Base-by-base conservation (phyloP, 805 yeast species). In the Cyberlindnera amylophila region DNA sequence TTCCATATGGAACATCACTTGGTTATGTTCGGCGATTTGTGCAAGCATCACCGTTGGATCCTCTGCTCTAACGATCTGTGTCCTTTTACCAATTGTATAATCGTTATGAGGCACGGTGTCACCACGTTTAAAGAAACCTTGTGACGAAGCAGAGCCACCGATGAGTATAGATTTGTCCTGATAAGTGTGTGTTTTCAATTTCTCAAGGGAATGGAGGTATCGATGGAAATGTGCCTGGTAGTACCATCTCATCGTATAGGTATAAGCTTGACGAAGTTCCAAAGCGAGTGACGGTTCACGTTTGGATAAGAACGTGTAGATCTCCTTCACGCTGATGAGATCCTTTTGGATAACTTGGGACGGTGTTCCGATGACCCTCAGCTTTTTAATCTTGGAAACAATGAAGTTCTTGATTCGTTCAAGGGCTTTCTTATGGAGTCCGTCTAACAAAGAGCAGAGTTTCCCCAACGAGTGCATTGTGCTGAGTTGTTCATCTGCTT, bases 241-340 rank as follows among this genome's bases (percentile, higher is more conserved):
- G 65, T 91, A 93, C 99, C 99, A 93, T 54, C 77, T 71, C 86
- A 93, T 90, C 3, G 98, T 91, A 55, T 80, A 81, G 15, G 81
- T 66, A 60, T 93, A 93, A 0, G 97, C 98, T 53, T 75, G 75
- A 41, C 80, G 73, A 31, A 93, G 70, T 55, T 87, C 93, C 13
- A 66, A 59, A 0, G 96, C 91, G 41, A 93, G 64, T 6, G 78
- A 71, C 8, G 74, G 70, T 44, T 84, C 76, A 38, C 78, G 75
- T 4, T 63, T 54, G 4, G 67, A 60, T 30, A 91, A 59, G 46
- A 86, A 88, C 3, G 65, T 64, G 51, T 66, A 85, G 1, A 79
- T 70, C 38, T 82, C 86, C 46, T 74, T 76, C n/a, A 81, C 79
- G 32, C 71, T 69, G 4, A 87, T 59, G 38, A 93, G 62, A 24